Conservation (phyloP, 148 eudicot species). For the Rhododendron griersonianum region DNA sequence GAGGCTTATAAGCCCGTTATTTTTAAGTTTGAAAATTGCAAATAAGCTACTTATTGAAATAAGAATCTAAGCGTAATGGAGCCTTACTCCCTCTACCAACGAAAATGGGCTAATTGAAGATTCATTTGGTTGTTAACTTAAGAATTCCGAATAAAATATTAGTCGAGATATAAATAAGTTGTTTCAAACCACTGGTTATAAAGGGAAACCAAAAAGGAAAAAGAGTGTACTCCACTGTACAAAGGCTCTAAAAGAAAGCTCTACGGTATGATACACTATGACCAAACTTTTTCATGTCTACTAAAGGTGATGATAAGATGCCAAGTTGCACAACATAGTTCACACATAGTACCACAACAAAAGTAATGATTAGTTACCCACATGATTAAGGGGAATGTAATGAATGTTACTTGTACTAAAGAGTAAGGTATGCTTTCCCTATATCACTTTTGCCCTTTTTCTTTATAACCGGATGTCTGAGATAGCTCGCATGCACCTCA, state of each 20-base stretch:
- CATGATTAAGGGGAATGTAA: neutral
- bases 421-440: neutral
- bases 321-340: neutral
- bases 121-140: too few relatives aligned
- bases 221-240: neutral
- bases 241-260: neutral
- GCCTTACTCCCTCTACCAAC: neutral
- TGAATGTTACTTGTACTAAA: neutral
- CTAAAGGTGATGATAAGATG: neutral
- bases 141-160: too few relatives aligned
- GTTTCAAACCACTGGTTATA: too few relatives aligned
- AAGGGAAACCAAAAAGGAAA: neutral
- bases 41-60: too few relatives aligned
- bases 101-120: neutral
- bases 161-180: neutral
- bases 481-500: neutral
- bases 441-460: neutral
- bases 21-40: too few relatives aligned
- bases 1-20: too few relatives aligned
- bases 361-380: neutral
- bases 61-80: too few relatives aligned
- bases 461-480: neutral
- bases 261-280: neutral
- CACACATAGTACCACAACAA: neutral
- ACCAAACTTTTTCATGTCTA: neutral